Evolutionary conservation across 2,329 filamentous ascomycete species (phyloP).

Genomic region (Hawksworthiomyces lignivorus): DNA sequence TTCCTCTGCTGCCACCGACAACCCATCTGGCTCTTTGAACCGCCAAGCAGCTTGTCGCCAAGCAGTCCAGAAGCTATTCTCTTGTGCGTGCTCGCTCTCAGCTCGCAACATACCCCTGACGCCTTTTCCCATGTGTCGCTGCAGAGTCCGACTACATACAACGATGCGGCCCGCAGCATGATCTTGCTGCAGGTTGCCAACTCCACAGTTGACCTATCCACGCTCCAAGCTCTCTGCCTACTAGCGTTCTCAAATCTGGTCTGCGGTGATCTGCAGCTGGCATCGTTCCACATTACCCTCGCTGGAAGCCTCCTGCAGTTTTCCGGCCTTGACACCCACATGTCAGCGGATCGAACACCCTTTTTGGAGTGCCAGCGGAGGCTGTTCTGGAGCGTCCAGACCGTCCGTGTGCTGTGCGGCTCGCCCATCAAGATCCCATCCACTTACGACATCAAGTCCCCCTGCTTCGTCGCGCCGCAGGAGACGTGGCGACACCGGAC

Average conservation of each 20-base stretch:
- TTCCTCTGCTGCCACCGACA: background rate
- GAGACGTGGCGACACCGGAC: background rate
- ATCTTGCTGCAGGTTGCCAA: background rate
- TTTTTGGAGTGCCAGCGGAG: constrained; percentile 1
- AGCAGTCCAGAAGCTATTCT: background rate
- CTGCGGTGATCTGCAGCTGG: constrained; percentile 1
- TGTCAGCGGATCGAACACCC: background rate
- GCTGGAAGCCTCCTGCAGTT: background rate
- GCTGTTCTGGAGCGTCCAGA: constrained; percentile 4
- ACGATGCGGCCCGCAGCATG: background rate
- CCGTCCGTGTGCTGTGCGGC: background rate
- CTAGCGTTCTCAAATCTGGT: constrained; percentile 4
- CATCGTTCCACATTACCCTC: background rate
- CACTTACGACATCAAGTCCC: constrained; percentile 1
- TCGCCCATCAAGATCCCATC: background rate
- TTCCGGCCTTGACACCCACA: background rate
- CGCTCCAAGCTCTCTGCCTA: background rate
- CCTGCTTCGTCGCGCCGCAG: background rate
- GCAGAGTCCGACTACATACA: background rate
- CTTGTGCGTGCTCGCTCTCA: background rate
- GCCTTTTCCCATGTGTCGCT: background rate
- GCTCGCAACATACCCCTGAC: background rate
- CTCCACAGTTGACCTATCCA: background rate
- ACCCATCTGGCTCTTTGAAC: constrained; percentile 1
- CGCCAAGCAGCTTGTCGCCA: background rate